Conservation (phyloP, 768 basidiomycete genomes). For the Pisolithus sp. region DNA sequence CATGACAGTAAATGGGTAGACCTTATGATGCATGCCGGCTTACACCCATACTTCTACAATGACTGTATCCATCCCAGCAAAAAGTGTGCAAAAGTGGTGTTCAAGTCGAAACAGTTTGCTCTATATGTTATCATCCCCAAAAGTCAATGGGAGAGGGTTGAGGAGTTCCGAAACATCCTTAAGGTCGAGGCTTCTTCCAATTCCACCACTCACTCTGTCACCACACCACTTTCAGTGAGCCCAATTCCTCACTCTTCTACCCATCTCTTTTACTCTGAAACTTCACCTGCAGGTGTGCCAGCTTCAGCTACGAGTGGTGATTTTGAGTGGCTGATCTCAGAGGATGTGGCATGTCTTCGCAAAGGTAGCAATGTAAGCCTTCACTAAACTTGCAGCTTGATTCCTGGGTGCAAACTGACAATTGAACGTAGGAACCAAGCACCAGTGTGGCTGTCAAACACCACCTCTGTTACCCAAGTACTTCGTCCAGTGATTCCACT, state of each 20-base stretch:
- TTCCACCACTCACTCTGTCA: neutral
- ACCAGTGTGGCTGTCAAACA: no score
- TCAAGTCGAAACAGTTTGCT: constrained; percentile 3
- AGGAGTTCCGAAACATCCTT: neutral
- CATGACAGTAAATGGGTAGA: constrained; percentile 4
- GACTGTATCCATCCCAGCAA: neutral
- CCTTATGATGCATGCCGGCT: neutral
- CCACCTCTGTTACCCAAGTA: neutral
- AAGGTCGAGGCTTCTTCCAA: neutral
- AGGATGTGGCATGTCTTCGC: neutral
- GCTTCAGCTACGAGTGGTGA: neutral
- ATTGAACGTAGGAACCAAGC: no score
- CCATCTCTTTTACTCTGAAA: neutral
- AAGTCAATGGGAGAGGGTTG: constrained; percentile 2
- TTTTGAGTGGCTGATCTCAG: neutral
- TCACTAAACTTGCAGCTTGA: no score
- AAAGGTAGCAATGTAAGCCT: neutral
- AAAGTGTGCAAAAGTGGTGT: neutral
- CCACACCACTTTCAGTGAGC: neutral
- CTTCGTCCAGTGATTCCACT: neutral
- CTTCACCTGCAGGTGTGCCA: neutral
- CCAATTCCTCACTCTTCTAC: neutral
- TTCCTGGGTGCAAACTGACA: no score
- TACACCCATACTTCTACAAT: constrained; percentile 2
- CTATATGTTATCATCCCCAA: constrained; percentile 4